Percentiles rank a stretch among this genome's conserved stretches.
These are phyloP conservation scores for Verticillium klebahnii DNA, from an alignment of 2,329 filamentous ascomycete species.

Conservation along the genomic window DNA sequence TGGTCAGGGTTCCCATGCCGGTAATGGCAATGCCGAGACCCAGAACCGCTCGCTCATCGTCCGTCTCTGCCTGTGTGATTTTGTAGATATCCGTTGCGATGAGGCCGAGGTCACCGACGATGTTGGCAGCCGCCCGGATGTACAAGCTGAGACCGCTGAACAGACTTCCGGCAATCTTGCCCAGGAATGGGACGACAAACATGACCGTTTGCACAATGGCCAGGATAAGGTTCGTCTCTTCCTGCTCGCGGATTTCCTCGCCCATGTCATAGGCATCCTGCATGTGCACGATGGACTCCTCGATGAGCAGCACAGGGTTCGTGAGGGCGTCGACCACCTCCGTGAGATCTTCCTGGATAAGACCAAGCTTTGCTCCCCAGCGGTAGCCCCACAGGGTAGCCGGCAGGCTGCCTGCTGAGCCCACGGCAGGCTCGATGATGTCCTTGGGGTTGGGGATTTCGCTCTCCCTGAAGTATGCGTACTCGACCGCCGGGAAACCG, in stretches of 20 bases:
- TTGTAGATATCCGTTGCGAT: background rate
- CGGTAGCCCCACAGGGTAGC: background rate
- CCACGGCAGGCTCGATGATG: slow-evolving; percentile 6
- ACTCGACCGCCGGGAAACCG: slow-evolving; percentile 10
- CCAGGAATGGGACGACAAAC: slow-evolving; percentile 2
- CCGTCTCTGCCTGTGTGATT: background rate
- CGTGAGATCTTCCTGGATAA: background rate
- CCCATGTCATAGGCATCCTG: background rate
- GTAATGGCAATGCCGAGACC: background rate
- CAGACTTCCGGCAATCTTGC: background rate
- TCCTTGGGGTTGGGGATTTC: slow-evolving; percentile 16
- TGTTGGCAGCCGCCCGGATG: background rate
- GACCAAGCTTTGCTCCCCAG: background rate
- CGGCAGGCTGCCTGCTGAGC: background rate
- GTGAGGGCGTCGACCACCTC: background rate
- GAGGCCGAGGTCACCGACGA: background rate
- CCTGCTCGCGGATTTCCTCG: background rate
- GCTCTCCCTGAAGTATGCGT: background rate
- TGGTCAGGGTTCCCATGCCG: background rate
- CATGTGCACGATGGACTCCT: slow-evolving; percentile 1
- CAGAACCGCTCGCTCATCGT: background rate
- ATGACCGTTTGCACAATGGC: background rate
- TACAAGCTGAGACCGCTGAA: background rate
- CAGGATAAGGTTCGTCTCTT: background rate
- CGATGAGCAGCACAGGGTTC: background rate